These are phyloP conservation scores for Talaromyces verruculosus DNA, from an alignment of 2,329 filamentous ascomycete species.

Conservation along the genomic window DNA sequence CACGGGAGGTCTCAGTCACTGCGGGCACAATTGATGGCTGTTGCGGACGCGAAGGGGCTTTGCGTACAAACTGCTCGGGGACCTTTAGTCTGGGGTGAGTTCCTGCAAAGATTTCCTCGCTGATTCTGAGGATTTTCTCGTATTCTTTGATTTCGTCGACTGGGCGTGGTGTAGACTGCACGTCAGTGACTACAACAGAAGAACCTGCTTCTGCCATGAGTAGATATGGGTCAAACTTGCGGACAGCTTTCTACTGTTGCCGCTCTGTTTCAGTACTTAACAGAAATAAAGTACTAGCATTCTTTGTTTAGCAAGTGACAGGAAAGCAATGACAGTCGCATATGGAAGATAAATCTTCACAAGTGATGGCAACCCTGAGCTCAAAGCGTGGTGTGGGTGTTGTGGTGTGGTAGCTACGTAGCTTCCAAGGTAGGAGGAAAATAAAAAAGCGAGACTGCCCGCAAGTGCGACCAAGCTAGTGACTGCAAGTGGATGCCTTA, in stretches of 20 bases:
- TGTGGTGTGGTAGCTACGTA: not conserved
- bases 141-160: slow-evolving; percentile 66
- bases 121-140: slow-evolving; percentile 76
- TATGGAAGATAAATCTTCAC: not conserved
- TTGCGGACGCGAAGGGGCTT: slow-evolving; percentile 36
- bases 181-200: slow-evolving; percentile 35
- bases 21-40: slow-evolving; percentile 34
- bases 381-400: not conserved
- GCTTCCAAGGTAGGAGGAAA: slow-evolving; percentile 6
- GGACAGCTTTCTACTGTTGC: slow-evolving; percentile 13
- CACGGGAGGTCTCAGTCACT: slow-evolving; percentile 24
- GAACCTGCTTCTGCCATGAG: slow-evolving; percentile 25
- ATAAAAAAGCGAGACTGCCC: not conserved
- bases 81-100: slow-evolving; percentile 61
- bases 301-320: not conserved
- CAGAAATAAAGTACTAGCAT: slow-evolving; percentile 7
- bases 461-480: not conserved
- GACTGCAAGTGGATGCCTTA: not conserved
- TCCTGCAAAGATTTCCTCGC: slow-evolving; percentile 77
- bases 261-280: slow-evolving; percentile 8
- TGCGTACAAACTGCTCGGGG: slow-evolving; percentile 53
- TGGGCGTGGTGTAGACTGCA: slow-evolving; percentile 36
- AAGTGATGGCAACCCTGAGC: not conserved
- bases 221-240: slow-evolving; percentile 11
- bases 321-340: not conserved